These are phyloP conservation scores for Brachypodium distachyon DNA, from an alignment of 202 grass and related monocot species.

Conservation along the genomic window DNA sequence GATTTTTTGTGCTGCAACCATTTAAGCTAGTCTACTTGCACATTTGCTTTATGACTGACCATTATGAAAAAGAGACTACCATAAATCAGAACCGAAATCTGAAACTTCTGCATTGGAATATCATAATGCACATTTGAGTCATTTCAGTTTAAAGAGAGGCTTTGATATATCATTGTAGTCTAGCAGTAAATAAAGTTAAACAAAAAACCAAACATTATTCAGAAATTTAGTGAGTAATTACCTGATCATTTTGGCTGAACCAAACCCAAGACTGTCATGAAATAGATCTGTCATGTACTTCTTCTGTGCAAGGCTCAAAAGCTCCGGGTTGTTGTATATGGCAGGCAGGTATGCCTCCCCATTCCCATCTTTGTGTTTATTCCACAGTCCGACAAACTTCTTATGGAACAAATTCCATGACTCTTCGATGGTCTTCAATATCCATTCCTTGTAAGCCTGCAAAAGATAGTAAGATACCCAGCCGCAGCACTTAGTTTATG, in stretches of 20 bases:
- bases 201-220: neutral
- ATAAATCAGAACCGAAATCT: neutral
- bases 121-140: neutral
- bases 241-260: slow-evolving; percentile 99
- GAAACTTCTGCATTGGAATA: neutral
- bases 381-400: slow-evolving; percentile 75
- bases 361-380: slow-evolving; percentile 70
- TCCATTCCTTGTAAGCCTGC: slow-evolving; percentile 76
- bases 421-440: slow-evolving; percentile 61
- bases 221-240: slow-evolving; percentile 9
- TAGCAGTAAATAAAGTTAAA: neutral
- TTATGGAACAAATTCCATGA: slow-evolving; percentile 74
- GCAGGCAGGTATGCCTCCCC: slow-evolving; percentile 66
- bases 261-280: slow-evolving; percentile 94
- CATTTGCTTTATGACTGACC: neutral
- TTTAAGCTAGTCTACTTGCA: neutral
- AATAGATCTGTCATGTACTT: slow-evolving; percentile 78
- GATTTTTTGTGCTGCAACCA: neutral
- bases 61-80: neutral
- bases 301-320: slow-evolving; percentile 45
- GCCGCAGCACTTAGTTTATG: neutral
- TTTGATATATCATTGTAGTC: neutral
- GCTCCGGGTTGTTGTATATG: slow-evolving; percentile 65
- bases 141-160: neutral
- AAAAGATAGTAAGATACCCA: neutral